Conservation (phyloP, 441 rosid genomes). For the Gossypium gossypioides region DNA sequence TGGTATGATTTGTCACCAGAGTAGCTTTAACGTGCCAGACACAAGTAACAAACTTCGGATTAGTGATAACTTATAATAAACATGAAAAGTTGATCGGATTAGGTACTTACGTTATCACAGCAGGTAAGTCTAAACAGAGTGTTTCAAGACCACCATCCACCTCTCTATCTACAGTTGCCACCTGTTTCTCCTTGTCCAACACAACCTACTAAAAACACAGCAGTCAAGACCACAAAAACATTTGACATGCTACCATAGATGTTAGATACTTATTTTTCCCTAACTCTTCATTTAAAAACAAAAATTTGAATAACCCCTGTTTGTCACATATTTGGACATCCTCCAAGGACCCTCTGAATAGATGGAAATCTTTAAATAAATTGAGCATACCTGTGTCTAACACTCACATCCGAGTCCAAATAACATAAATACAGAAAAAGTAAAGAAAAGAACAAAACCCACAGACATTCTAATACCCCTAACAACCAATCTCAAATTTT, state of each 20-base stretch:
- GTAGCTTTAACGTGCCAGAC: neutral
- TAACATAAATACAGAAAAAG: neutral
- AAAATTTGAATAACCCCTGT: neutral
- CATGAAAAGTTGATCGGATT: neutral
- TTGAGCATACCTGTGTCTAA: neutral
- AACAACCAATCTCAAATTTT: neutral
- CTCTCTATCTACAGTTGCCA: constrained; percentile 79
- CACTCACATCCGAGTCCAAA: neutral
- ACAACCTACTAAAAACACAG: constrained; percentile 52
- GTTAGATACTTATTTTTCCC: neutral
- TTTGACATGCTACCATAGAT: neutral
- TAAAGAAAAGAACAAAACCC: neutral
- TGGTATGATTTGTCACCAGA: neutral
- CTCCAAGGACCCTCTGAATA: neutral
- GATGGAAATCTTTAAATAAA: neutral
- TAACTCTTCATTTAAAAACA: neutral
- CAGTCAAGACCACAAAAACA: constrained; percentile 9
- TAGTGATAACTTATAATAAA: neutral
- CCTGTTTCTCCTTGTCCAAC: constrained; percentile 59
- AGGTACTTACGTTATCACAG: constrained; percentile 67
- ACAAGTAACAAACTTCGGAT: neutral
- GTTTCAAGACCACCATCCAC: constrained; percentile 94
- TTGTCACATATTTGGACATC: neutral
- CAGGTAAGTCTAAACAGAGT: constrained; percentile 62
- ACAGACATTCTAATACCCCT: neutral